Evolutionary conservation across 495 filamentous ascomycete species (phyloP).

Genomic region (Penicillium canariense): DNA sequence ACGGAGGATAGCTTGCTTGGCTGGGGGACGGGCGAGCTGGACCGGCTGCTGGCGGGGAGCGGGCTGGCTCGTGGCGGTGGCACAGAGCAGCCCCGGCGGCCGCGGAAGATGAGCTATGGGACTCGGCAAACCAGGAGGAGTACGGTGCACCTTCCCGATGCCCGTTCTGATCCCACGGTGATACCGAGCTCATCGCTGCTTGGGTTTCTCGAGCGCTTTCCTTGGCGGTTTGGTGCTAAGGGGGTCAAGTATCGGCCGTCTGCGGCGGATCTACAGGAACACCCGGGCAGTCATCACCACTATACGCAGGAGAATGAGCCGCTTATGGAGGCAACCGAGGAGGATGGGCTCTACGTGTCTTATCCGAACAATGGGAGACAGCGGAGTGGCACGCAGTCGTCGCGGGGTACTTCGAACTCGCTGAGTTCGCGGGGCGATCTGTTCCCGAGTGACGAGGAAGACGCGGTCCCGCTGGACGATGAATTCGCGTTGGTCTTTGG

Average conservation of each 20-base stretch:
- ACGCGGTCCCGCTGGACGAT: conserved; percentile 90
- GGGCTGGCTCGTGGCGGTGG: conserved; percentile 47
- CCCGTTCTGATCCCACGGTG: conserved; percentile 74
- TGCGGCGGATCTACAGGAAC: conserved; percentile 86
- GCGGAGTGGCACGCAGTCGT: conserved; percentile 79
- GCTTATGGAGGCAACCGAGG: conserved; percentile 63
- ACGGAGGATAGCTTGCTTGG: conserved; percentile 61
- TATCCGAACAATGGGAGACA: conserved; percentile 51
- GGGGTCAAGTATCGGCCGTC: conserved; percentile 82
- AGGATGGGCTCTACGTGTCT: conserved; percentile 30
- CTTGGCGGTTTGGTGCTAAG: conserved; percentile 81
- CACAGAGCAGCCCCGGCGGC: conserved; percentile 65
- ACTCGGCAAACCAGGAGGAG: conserved; percentile 64
- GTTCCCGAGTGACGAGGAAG: conserved; percentile 90
- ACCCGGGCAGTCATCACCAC: conserved; percentile 58
- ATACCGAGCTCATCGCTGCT: conserved; percentile 85
- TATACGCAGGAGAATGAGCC: conserved; percentile 64
- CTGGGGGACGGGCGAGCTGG: conserved; percentile 82
- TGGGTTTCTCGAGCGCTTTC: conserved; percentile 80
- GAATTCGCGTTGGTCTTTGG: conserved; percentile 83
- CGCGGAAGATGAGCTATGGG: conserved; percentile 87
- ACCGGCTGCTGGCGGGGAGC: conserved; percentile 78
- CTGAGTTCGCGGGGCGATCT: conserved; percentile 91
- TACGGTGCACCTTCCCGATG: conserved; percentile 56
- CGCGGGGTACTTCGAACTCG: conserved; percentile 81